Base-by-base conservation (phyloP, 805 yeast species). In the Hanseniaspora pseudoguilliermondii region DNA sequence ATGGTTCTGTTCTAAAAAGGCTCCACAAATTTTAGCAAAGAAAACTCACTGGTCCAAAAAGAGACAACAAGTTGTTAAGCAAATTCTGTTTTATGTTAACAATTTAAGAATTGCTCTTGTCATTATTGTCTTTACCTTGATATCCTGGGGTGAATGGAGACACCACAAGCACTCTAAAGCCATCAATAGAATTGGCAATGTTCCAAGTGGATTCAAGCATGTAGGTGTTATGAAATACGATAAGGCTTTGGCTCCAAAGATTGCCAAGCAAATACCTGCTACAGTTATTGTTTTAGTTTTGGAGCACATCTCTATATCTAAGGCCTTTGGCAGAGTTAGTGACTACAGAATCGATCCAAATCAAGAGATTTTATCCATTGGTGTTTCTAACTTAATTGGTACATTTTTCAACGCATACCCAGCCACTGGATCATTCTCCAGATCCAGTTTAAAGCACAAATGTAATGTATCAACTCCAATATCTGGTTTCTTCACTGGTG, bases 381-480 rank as follows among this genome's bases (percentile, higher is more conserved):
- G 97, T 64, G 86, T 84, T 47, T 84, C 93, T 54, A 90, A 90
- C 71, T 75, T 90, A 67, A 75, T 90, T 62, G 96, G 96, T 62
- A 87, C 95, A 21, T 87, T 89, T 66, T 90, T 90, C 78, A 77
- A 80, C 64, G 96, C 97, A 8, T 90, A 90, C 68, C 97, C 97
- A 9, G 89, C 95, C 8, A 90, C 97, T 5, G 97, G 97, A 47
- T 90, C 97, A 1, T 90, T 90, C 69, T 86, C 95, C 20, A 83
- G 97, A 74, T 85, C 96, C 47, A 97, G 97, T 8, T 76, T 90
- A 64, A 90, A 91, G 71, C 83, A 95, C 52, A 90, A 90, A 71
- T 90, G 96, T 77, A 95, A 95, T 67, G 97, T 90, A 47, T 80
- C 89, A 66, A 90, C 97, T 21, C 97, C 97, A 38, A 73, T 90